phyloP scores from a whole-genome alignment of 805 yeast genomes.

The Lipomyces lipofer region DNA sequence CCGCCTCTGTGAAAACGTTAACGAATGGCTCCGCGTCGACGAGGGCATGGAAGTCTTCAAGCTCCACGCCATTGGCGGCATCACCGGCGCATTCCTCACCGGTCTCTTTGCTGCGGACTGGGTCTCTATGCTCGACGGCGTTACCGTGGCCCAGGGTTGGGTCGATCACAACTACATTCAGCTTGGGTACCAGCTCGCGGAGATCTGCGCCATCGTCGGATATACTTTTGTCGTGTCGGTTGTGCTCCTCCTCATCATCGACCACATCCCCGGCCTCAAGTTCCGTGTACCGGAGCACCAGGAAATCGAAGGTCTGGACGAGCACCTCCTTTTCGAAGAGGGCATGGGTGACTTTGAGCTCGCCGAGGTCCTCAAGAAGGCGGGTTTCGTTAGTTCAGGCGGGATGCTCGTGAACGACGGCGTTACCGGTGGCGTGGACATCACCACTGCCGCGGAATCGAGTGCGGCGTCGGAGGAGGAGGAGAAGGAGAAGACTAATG shows the following conservation, averaged over 20 bases:
- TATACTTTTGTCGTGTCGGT: slow-evolving; percentile 79
- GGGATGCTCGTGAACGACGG: slow-evolving; percentile 17
- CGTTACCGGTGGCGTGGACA: slow-evolving; percentile 14
- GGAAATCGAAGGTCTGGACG: slow-evolving; percentile 85
- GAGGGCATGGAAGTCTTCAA: slow-evolving; percentile 96
- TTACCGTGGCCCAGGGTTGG: slow-evolving; percentile 61
- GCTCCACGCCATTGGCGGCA: slow-evolving; percentile 88
- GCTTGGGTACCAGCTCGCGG: slow-evolving; percentile 87
- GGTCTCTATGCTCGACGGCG: slow-evolving; percentile 70
- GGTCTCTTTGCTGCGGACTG: slow-evolving; percentile 91
- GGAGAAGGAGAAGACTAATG: too few species aligned
- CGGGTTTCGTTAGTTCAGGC: slow-evolving; percentile 17
- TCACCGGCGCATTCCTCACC: slow-evolving; percentile 75
- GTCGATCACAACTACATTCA: slow-evolving; percentile 78
- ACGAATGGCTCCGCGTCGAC: slow-evolving; percentile 66
- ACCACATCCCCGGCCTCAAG: slow-evolving; percentile 76
- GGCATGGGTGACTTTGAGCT: slow-evolving; percentile 31
- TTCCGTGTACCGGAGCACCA: slow-evolving; percentile 83
- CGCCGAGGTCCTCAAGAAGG: slow-evolving; percentile 19
- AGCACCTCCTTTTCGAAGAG: slow-evolving; percentile 36
- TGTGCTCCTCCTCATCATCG: slow-evolving; percentile 63
- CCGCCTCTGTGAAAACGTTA: slow-evolving; percentile 26
- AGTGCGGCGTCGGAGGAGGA: too few species aligned
- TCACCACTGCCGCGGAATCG: too few species aligned
- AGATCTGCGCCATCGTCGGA: slow-evolving; percentile 62